phyloP scores from a whole-genome alignment of 1,139 yeast species.

The Debaryomyces psychrophilus region DNA sequence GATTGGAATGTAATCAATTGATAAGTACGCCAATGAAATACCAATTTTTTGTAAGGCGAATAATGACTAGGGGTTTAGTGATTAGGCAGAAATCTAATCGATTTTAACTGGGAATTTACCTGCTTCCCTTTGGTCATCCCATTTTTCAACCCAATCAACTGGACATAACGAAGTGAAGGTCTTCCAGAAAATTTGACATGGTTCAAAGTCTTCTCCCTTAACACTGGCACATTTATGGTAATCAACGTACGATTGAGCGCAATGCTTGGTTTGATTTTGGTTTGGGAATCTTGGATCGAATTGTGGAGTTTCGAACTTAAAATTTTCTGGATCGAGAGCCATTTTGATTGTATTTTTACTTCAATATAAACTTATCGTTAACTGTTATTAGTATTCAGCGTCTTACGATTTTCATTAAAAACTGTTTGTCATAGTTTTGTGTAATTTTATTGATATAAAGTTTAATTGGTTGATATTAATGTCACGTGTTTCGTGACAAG shows the following conservation, averaged over 20 bases:
- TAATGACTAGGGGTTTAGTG: neutral
- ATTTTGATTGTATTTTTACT: conserved; percentile 21
- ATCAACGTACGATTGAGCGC: conserved; percentile 97
- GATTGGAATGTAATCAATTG: neutral
- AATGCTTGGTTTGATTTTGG: conserved; percentile 96
- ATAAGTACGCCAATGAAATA: conserved; percentile 2
- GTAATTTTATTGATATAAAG: conserved; percentile 6
- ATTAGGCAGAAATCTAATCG: conserved; percentile 22
- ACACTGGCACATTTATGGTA: conserved; percentile 96
- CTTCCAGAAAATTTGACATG: conserved; percentile 92
- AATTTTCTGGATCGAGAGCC: conserved; percentile 52
- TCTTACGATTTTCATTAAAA: conserved; percentile 15
- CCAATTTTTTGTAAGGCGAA: neutral
- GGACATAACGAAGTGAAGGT: conserved; percentile 94
- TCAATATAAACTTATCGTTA: conserved; percentile 3
- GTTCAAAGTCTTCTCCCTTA: conserved; percentile 98
- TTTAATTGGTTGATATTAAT: conserved; percentile 7
- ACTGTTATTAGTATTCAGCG: conserved; percentile 6
- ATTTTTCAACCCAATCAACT: conserved; percentile 85
- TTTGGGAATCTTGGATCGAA: conserved; percentile 95
- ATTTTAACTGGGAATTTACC: conserved; percentile 51
- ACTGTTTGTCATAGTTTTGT: conserved; percentile 8
- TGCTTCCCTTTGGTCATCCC: conserved; percentile 91
- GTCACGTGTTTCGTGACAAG: neutral
- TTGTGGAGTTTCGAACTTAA: conserved; percentile 76